These are phyloP conservation scores for Daedaleopsis sinensis DNA, from an alignment of 768 basidiomycete genomes.

Conservation along the genomic window DNA sequence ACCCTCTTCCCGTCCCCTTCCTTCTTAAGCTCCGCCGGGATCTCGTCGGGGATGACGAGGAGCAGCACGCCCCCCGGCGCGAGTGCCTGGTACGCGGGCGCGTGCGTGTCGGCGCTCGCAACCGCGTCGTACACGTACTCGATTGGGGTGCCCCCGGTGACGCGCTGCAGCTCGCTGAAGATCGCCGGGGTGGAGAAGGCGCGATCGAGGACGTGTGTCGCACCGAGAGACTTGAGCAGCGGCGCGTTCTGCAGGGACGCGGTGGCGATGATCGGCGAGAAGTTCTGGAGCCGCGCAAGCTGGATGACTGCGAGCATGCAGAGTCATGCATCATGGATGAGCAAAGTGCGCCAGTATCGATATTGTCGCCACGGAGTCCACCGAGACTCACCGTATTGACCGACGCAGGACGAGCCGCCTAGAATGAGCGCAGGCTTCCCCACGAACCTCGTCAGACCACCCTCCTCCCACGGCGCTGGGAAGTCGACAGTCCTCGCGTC, in stretches of 20 bases:
- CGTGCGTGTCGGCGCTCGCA: constrained; percentile 41
- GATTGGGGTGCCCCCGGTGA: constrained; percentile 8
- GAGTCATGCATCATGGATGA: too few species aligned
- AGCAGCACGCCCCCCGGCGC: constrained; percentile 40
- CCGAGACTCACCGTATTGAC: constrained; percentile 23
- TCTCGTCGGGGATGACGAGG: constrained; percentile 22
- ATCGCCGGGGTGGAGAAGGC: constrained; percentile 5
- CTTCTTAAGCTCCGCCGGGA: neutral
- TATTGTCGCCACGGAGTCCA: too few species aligned
- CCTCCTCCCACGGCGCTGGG: constrained; percentile 22
- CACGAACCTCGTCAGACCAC: constrained; percentile 15
- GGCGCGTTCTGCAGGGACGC: constrained; percentile 24
- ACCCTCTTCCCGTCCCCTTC: neutral
- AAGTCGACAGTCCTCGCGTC: constrained; percentile 1
- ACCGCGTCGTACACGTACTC: constrained; percentile 36
- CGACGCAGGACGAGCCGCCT: constrained; percentile 26
- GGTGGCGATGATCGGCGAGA: constrained; percentile 29
- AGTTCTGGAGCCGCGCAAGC: constrained; percentile 24
- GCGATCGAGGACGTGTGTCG: constrained; percentile 31
- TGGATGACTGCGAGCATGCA: constrained; percentile 20
- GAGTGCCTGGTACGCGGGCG: constrained; percentile 39
- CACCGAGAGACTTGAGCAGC: constrained; percentile 26
- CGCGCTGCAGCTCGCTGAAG: constrained; percentile 3
- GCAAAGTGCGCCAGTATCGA: too few species aligned
- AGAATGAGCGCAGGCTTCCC: constrained; percentile 24